phyloP scores from a whole-genome alignment of 768 basidiomycete genomes.

The Mycena albidolilacea region DNA sequence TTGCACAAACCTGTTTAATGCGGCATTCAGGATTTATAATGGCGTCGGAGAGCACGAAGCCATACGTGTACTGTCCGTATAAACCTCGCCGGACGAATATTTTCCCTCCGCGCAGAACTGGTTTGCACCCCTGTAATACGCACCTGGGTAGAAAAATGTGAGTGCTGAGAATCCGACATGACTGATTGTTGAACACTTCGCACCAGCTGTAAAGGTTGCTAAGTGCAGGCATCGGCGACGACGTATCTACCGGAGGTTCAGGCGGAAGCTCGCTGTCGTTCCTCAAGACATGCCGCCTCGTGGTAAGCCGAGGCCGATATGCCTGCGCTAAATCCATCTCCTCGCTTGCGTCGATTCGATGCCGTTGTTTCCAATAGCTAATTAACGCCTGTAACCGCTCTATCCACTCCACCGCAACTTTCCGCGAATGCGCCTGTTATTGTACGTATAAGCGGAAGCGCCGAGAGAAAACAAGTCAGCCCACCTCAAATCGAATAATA shows the following conservation, averaged over 20 bases:
- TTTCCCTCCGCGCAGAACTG: constrained; percentile 81
- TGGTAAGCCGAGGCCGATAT: constrained; percentile 72
- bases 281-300: constrained; percentile 60
- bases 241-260: constrained; percentile 68
- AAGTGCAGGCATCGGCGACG: constrained; percentile 70
- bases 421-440: constrained; percentile 72
- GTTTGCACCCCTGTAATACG: constrained; percentile 81
- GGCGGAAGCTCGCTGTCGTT: constrained; percentile 60
- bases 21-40: constrained; percentile 4
- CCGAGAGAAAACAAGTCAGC: constrained; percentile 38
- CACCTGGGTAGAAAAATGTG: constrained; percentile 55
- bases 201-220: constrained; percentile 84
- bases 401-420: constrained; percentile 89
- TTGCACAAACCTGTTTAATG: constrained; percentile 69
- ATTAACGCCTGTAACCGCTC: constrained; percentile 77
- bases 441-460: constrained; percentile 3
- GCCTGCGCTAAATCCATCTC: constrained; percentile 86
- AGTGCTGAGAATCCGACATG: neutral
- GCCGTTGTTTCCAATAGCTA: constrained; percentile 85
- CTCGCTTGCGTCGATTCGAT: constrained; percentile 80
- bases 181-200: neutral
- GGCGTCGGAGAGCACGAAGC: constrained; percentile 27
- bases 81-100: constrained; percentile 80
- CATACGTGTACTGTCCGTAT: constrained; percentile 85
- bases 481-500: constrained; percentile 85